Conservation (phyloP, 257 asterid species). For the Cinchona pubescens region DNA sequence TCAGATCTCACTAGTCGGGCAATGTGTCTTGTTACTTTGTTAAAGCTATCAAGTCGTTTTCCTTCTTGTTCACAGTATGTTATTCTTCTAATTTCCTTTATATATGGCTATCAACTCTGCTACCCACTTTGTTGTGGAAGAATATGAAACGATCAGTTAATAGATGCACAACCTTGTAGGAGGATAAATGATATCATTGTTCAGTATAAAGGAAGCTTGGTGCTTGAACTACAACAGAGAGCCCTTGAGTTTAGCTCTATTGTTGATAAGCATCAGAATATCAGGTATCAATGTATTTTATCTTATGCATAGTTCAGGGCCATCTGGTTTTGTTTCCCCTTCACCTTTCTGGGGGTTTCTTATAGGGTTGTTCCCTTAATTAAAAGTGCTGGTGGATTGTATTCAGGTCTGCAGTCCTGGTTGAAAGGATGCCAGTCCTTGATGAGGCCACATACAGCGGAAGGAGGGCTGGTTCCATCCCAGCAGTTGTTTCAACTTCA, state of each 20-base stretch:
- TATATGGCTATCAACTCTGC: not conserved
- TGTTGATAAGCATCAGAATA: conserved; percentile 68
- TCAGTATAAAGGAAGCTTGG: conserved; percentile 84
- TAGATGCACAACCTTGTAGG: conserved; percentile 33
- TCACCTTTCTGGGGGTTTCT: not conserved
- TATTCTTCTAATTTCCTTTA: conserved; percentile 12
- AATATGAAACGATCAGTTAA: not conserved
- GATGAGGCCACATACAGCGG: conserved; percentile 85
- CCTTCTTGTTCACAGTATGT: conserved; percentile 86
- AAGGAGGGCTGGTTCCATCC: conserved; percentile 75
- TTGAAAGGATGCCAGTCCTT: conserved; percentile 95
- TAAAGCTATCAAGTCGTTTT: conserved; percentile 88
- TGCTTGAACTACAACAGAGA: conserved; percentile 96
- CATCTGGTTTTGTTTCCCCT: not conserved
- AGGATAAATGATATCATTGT: conserved; percentile 59
- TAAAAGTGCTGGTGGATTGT: conserved; percentile 19
- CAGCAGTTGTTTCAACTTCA: conserved; percentile 73
- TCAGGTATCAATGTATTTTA: conserved; percentile 45
- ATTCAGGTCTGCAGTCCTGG: conserved; percentile 74
- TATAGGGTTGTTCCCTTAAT: conserved; percentile 1
- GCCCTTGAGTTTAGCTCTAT: conserved; percentile 89
- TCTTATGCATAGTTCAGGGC: not conserved
- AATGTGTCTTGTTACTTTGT: conserved; percentile 82
- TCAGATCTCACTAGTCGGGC: conserved; percentile 77
- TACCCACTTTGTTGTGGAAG: not conserved